Evolutionary conservation across 306 rosid genomes (phyloP), one percentile per base, ranked within the genome.

Genomic region (Vachellia collinsii): DNA sequence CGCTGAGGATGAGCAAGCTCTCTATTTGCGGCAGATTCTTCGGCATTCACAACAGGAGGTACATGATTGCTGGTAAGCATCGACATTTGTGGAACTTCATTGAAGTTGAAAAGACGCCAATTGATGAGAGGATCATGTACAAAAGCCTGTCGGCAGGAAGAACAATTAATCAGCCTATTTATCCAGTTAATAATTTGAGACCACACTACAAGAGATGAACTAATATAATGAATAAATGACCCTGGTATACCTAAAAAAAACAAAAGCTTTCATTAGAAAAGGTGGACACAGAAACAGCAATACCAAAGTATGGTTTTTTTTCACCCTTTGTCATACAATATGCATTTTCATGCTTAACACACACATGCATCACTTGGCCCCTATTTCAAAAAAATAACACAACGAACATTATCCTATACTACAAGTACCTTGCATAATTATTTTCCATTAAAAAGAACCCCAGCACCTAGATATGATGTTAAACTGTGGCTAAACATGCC

Each of bases 81-180:
- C 0, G 98, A 88, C 93, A 95, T 89, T 91, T 91, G 98, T 16
- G 98, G 99, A 76, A 95, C 98, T 90, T 95, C 99, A 75, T 91
- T 95, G 81, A 95, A 91, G 88, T 95, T 91, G 88, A 95, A 95
- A 83, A 95, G 99, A 87, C 99, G 99, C 99, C 99, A 95, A 78
- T 95, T 95, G 86, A 95, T 93, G 58, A 95, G 96, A 82, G 99
- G 99, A 80, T 95, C 98, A 20, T 95, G 98, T 71, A 95, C 99
- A 87, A 95, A 95, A 65, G 99, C 99, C 99, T 95, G 90, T 77
- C 80, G 4, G 75, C 47, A 86, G 46, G 77, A 66, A 65, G 72
- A 81, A 43, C 58, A 80, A 54, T 64, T 70, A 46, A 72, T 80
- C 78, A 76, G 39, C 37, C 8, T 61, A 63, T 22, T 44, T 23